These are phyloP conservation scores for Digitaria exilis DNA, from an alignment of 202 grass and related monocot genomes.

Conservation along the genomic window DNA sequence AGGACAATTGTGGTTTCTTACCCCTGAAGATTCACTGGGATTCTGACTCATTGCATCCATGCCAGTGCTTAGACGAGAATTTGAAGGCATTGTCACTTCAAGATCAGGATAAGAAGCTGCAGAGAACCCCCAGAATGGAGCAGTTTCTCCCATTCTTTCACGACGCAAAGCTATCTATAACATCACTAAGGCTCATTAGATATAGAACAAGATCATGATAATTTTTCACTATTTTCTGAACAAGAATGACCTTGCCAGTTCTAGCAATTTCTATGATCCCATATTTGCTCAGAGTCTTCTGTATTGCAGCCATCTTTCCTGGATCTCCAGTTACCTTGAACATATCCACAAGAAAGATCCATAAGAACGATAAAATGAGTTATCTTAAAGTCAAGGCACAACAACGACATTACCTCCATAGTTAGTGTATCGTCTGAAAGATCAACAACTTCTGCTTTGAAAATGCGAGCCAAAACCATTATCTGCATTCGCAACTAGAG, in stretches of 20 bases:
- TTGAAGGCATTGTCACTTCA: neutral
- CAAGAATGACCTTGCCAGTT: slow-evolving; percentile 70
- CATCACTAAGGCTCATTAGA: slow-evolving; percentile 28
- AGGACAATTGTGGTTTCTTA: slow-evolving; percentile 24
- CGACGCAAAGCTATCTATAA: slow-evolving; percentile 72
- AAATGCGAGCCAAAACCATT: slow-evolving; percentile 68
- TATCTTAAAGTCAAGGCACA: slow-evolving; percentile 4
- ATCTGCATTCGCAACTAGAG: slow-evolving; percentile 51
- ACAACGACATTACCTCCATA: slow-evolving; percentile 48
- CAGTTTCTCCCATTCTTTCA: slow-evolving; percentile 64
- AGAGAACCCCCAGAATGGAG: slow-evolving; percentile 78
- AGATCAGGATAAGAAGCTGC: slow-evolving; percentile 74
- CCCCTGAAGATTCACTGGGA: slow-evolving; percentile 1
- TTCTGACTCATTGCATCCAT: neutral
- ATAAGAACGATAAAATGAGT: neutral
- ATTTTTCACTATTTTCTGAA: slow-evolving; percentile 14
- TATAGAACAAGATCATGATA: slow-evolving; percentile 26
- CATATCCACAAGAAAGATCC: slow-evolving; percentile 10
- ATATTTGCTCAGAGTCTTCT: slow-evolving; percentile 71
- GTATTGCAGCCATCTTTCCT: slow-evolving; percentile 81
- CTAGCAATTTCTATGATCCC: slow-evolving; percentile 90
- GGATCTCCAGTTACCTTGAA: slow-evolving; percentile 93
- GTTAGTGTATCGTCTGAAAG: slow-evolving; percentile 66
- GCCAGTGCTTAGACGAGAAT: neutral
- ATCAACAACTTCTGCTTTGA: slow-evolving; percentile 75